Conservation (phyloP, 352 stramenopile genomes). For the Peronospora farinosa region DNA sequence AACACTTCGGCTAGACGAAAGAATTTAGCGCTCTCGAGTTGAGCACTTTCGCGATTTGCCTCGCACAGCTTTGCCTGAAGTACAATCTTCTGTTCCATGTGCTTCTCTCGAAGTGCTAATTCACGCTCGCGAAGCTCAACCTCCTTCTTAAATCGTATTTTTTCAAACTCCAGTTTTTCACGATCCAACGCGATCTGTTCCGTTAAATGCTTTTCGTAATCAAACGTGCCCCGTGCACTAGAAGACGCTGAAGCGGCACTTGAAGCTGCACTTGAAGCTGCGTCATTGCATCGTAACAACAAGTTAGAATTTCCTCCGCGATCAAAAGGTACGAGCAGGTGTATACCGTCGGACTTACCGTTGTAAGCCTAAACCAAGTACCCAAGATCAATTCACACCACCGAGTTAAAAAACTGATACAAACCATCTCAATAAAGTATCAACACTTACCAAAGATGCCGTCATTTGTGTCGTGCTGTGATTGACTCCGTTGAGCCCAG, state of each 20-base stretch:
- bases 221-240: conserved; percentile 37
- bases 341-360: conserved; percentile 10
- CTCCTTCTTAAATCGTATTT: conserved; percentile 66
- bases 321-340: background rate
- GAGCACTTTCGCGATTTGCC: conserved; percentile 35
- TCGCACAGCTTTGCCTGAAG: conserved; percentile 53
- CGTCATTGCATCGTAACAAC: conserved; percentile 1
- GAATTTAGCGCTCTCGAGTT: conserved; percentile 52
- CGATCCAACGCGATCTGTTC: conserved; percentile 68
- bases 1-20: conserved; percentile 55
- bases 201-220: conserved; percentile 70
- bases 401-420: too few species aligned
- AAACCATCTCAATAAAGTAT: too few species aligned
- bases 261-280: conserved; percentile 14
- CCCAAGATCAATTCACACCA: conserved; percentile 2
- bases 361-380: conserved; percentile 19
- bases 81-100: conserved; percentile 52
- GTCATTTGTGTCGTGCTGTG: conserved; percentile 27
- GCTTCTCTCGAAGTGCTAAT: conserved; percentile 51
- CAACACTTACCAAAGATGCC: conserved; percentile 39
- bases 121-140: conserved; percentile 66
- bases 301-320: background rate
- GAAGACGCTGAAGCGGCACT: conserved; percentile 8
- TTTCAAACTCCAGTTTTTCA: conserved; percentile 68
- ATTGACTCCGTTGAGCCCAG: conserved; percentile 15